phyloP scores from a whole-genome alignment of 2,329 filamentous ascomycete genomes.

The Colletotrichum sp. region DNA sequence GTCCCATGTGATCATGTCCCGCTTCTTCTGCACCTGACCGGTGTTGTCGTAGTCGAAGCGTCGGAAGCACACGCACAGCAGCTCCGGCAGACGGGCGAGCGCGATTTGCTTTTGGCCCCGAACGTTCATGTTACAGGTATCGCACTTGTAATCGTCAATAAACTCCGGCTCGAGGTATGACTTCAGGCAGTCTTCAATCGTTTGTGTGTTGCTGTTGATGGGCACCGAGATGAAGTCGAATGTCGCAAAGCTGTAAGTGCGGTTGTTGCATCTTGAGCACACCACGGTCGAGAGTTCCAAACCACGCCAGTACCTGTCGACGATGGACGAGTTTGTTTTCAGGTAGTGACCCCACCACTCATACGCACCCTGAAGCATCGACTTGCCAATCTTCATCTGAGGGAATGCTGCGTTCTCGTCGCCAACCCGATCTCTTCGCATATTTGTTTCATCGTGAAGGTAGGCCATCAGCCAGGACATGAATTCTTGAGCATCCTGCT shows the following conservation, averaged over 20 bases:
- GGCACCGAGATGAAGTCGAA: conserved; percentile 61
- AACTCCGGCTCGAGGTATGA: conserved; percentile 73
- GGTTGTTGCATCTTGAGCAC: conserved; percentile 64
- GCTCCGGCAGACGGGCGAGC: conserved; percentile 79
- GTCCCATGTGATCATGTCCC: conserved; percentile 77
- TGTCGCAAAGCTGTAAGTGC: conserved; percentile 46
- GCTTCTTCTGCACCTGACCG: conserved; percentile 58
- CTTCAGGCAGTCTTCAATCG: conserved; percentile 68
- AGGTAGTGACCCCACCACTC: conserved; percentile 78
- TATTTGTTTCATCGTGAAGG: conserved; percentile 86
- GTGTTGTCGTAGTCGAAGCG: conserved; percentile 48
- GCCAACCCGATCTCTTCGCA: conserved; percentile 37
- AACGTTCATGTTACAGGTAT: conserved; percentile 72
- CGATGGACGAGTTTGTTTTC: conserved; percentile 73
- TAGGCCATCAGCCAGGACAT: conserved; percentile 82
- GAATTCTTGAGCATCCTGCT: conserved; percentile 94
- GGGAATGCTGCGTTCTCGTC: conserved; percentile 28
- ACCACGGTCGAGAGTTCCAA: conserved; percentile 75
- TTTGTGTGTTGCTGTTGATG: conserved; percentile 37
- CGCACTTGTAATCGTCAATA: conserved; percentile 75
- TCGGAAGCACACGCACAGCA: conserved; percentile 80
- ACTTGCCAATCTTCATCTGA: conserved; percentile 32
- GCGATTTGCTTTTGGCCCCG: conserved; percentile 74
- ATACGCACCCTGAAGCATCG: conserved; percentile 61
- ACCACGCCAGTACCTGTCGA: conserved; percentile 81